These are phyloP conservation scores for Neopestalotiopsis sp. DNA, from an alignment of 2,329 filamentous ascomycete genomes.

Conservation along the genomic window DNA sequence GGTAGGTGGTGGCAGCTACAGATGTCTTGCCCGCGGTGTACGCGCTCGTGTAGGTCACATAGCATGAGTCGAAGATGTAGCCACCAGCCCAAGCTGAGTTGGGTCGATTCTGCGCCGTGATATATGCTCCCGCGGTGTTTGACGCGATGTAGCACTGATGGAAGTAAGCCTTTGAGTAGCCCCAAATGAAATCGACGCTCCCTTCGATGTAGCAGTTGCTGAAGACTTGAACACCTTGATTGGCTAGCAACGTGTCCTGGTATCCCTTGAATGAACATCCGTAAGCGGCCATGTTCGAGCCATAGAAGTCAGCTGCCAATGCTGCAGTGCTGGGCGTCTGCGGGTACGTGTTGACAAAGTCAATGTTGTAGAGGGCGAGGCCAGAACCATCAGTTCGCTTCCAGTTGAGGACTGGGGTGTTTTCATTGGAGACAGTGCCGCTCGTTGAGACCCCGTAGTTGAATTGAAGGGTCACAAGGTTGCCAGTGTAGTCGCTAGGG, in stretches of 20 bases:
- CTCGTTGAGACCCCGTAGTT: conserved; percentile 44
- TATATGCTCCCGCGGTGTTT: conserved; percentile 37
- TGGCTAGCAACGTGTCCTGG: conserved; percentile 36
- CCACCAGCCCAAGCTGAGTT: conserved; percentile 34
- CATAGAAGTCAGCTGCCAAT: conserved; percentile 39
- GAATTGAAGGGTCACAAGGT: conserved; percentile 42
- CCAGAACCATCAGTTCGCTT: conserved; percentile 48
- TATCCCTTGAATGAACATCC: conserved; percentile 34
- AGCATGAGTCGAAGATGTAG: conserved; percentile 38
- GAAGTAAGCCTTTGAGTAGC: conserved; percentile 40
- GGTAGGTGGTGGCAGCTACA: conserved; percentile 22
- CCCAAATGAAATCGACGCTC: conserved; percentile 36
- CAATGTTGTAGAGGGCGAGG: conserved; percentile 58
- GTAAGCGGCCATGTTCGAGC: conserved; percentile 38
- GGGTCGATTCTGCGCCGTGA: conserved; percentile 38
- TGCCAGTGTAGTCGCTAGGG: conserved; percentile 41
- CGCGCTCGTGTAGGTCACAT: conserved; percentile 26
- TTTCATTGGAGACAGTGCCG: conserved; percentile 41
- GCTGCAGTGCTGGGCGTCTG: conserved; percentile 30
- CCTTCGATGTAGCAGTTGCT: conserved; percentile 39
- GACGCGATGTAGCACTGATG: conserved; percentile 43
- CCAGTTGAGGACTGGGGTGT: conserved; percentile 48
- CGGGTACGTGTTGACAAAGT: conserved; percentile 40
- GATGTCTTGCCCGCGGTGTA: conserved; percentile 26
- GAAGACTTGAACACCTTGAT: conserved; percentile 38